A percentile compares a stretch with the other conserved stretches of the same genome.
These are phyloP conservation scores for Papiliotrema laurentii DNA, from an alignment of 1,284 basidiomycete genomes.

Conservation along the genomic window DNA sequence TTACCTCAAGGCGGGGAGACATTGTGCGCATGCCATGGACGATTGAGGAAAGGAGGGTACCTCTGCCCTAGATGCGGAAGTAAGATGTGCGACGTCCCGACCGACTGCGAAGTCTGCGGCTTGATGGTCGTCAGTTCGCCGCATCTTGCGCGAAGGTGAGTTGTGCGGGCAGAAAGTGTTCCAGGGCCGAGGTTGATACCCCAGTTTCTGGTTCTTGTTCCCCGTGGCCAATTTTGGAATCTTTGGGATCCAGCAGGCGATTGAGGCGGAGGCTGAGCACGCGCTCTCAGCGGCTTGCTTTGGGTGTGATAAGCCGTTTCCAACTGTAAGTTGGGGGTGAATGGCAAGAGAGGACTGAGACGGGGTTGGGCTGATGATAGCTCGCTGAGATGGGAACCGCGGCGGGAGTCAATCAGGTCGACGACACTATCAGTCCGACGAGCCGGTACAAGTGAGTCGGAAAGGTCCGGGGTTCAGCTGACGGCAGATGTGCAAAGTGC, in stretches of 20 bases:
- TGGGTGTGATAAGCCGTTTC: slow-evolving; percentile 67
- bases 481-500: slow-evolving; percentile 38
- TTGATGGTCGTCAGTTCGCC: slow-evolving; percentile 97
- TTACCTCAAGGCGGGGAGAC: slow-evolving; percentile 77
- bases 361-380: slow-evolving; percentile 5
- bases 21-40: slow-evolving; percentile 89
- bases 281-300: slow-evolving; percentile 54
- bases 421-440: slow-evolving; percentile 67
- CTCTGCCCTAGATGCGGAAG: slow-evolving; percentile 88
- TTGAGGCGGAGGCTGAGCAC: slow-evolving; percentile 43
- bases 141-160: slow-evolving; percentile 89
- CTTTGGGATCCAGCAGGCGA: slow-evolving; percentile 14
- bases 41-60: slow-evolving; percentile 84
- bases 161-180: no score
- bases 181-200: neutral
- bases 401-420: slow-evolving; percentile 45
- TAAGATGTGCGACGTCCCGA: slow-evolving; percentile 95
- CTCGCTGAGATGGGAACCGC: slow-evolving; percentile 16
- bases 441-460: slow-evolving; percentile 65
- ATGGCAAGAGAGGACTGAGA: neutral
- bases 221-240: slow-evolving; percentile 34
- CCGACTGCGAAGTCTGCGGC: slow-evolving; percentile 95
- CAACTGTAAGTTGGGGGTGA: slow-evolving; percentile 35
- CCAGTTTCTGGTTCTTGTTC: slow-evolving; percentile 46
- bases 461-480: neutral